phyloP scores from a whole-genome alignment of 2,329 filamentous ascomycete genomes.

The Apiospora phragmitis region DNA sequence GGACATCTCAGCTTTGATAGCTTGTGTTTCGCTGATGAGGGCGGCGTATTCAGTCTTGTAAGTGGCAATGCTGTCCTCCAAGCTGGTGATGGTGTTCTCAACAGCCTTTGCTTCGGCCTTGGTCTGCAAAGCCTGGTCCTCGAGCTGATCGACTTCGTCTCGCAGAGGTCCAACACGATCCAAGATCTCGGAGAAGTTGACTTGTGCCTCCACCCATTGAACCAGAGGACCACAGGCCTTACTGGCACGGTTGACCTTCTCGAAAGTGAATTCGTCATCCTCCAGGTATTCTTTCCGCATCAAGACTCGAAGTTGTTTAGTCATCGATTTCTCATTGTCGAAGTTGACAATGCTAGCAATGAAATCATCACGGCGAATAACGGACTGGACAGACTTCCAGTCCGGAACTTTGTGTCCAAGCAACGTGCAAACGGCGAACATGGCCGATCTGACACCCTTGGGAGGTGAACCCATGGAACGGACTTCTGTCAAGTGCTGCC shows the following conservation, averaged over 20 bases:
- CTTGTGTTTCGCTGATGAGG: constrained; percentile 94
- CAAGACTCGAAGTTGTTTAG: constrained; percentile 73
- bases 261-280: constrained; percentile 93
- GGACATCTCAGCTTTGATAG: constrained; percentile 96
- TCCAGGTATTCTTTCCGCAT: constrained; percentile 93
- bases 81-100: constrained; percentile 77
- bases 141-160: constrained; percentile 83
- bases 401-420: constrained; percentile 86
- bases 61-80: constrained; percentile 87
- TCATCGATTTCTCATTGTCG: constrained; percentile 95
- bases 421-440: constrained; percentile 95
- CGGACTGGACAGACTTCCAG: constrained; percentile 80
- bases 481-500: constrained; percentile 95
- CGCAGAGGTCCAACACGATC: constrained; percentile 91
- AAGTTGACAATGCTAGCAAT: constrained; percentile 98
- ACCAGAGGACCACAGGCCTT: constrained; percentile 96
- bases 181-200: constrained; percentile 96
- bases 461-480: constrained; percentile 95
- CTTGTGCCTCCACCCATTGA: constrained; percentile 95
- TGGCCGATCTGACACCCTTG: constrained; percentile 82
- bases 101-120: constrained; percentile 93
- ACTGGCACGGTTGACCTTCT: constrained; percentile 92
- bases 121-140: constrained; percentile 86
- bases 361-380: constrained; percentile 92
- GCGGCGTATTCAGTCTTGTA: constrained; percentile 97